phyloP scores from a whole-genome alignment of 495 filamentous ascomycete genomes.

The Talaromyces adpressus region DNA sequence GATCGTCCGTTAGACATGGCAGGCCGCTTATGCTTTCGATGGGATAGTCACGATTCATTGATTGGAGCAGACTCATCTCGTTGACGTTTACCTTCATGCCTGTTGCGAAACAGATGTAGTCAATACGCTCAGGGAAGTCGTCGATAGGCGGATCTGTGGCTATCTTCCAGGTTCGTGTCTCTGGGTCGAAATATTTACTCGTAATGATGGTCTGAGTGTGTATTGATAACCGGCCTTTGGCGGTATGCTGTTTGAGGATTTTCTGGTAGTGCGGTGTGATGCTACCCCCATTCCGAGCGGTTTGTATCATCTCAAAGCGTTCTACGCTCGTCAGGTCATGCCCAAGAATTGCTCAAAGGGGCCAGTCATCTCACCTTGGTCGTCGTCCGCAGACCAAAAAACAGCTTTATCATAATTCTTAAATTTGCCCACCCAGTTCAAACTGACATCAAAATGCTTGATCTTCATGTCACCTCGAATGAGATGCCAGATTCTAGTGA shows the following conservation, averaged over 20 bases:
- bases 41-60: conserved; percentile 44
- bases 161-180: conserved; percentile 41
- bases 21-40: conserved; percentile 46
- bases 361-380: conserved; percentile 32
- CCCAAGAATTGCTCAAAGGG: background rate
- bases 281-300: conserved; percentile 54
- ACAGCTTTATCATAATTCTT: conserved; percentile 55
- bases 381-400: conserved; percentile 55
- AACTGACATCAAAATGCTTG: conserved; percentile 57
- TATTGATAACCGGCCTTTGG: conserved; percentile 35
- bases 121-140: conserved; percentile 39
- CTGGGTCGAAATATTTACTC: conserved; percentile 23
- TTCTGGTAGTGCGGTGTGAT: conserved; percentile 53
- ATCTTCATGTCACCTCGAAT: conserved; percentile 53
- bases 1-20: conserved; percentile 56
- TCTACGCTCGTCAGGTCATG: conserved; percentile 23
- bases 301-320: conserved; percentile 47
- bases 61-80: conserved; percentile 41
- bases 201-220: conserved; percentile 42
- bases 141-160: conserved; percentile 41
- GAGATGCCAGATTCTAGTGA: conserved; percentile 48
- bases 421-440: conserved; percentile 62
- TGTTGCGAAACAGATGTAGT: conserved; percentile 61
- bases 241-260: conserved; percentile 42
- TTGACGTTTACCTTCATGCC: conserved; percentile 45